Conservation (phyloP, 2,329 filamentous ascomycete genomes). For the Cryphonectria naterciae region DNA sequence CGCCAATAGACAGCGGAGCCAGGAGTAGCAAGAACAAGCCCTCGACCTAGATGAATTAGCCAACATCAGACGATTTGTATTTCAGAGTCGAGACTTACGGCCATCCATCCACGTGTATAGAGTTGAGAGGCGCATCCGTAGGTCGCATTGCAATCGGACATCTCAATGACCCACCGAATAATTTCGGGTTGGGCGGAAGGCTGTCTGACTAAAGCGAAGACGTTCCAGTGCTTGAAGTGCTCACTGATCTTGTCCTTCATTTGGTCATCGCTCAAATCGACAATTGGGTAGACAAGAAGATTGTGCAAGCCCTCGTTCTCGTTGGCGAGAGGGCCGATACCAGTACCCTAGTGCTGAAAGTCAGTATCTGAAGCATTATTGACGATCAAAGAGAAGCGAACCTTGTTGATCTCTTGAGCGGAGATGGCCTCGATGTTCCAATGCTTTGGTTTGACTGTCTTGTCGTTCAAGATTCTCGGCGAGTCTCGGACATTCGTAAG, state of each 20-base stretch:
- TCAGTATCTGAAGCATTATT: slow-evolving; percentile 1
- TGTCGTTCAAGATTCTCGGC: slow-evolving; percentile 51
- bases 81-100: not conserved
- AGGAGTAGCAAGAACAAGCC: slow-evolving; percentile 21
- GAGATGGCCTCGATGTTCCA: slow-evolving; percentile 54
- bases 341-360: slow-evolving; percentile 10
- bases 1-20: slow-evolving; percentile 17
- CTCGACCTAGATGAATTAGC: slow-evolving; percentile 18
- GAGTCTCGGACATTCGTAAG: slow-evolving; percentile 67
- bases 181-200: slow-evolving; percentile 16
- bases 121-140: slow-evolving; percentile 18
- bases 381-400: slow-evolving; percentile 29
- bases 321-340: slow-evolving; percentile 36
- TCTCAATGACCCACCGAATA: slow-evolving; percentile 25
- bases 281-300: slow-evolving; percentile 48
- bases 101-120: slow-evolving; percentile 25
- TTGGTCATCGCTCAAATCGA: slow-evolving; percentile 19
- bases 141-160: slow-evolving; percentile 22
- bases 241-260: slow-evolving; percentile 22
- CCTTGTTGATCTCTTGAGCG: slow-evolving; percentile 49
- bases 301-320: slow-evolving; percentile 61
- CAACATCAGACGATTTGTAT: not conserved
- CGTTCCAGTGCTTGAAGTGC: slow-evolving; percentile 25
- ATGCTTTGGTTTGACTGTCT: slow-evolving; percentile 41
- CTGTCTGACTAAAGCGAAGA: slow-evolving; percentile 27